Conservation (phyloP, 305 asterid species). For the Withania somnifera region DNA sequence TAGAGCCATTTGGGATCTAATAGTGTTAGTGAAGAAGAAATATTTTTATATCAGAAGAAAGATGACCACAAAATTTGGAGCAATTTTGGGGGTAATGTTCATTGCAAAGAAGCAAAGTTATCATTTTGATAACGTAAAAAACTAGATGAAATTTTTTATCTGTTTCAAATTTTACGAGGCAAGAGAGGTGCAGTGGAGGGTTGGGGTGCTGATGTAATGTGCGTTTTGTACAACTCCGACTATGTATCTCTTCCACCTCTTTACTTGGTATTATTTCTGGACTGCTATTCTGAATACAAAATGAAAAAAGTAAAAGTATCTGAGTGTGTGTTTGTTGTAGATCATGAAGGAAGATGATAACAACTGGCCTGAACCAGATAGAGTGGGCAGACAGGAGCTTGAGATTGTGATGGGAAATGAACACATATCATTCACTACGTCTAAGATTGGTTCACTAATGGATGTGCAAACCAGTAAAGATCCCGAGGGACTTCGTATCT, state of each 20-base stretch:
- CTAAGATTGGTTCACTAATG: slow-evolving; percentile 92
- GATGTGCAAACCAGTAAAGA: slow-evolving; percentile 92
- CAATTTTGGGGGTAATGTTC: not conserved
- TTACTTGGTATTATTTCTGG: not conserved
- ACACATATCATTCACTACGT: slow-evolving; percentile 89
- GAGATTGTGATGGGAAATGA: slow-evolving; percentile 97
- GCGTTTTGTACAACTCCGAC: not conserved
- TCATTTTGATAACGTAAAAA: not conserved
- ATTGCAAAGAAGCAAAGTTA: not conserved
- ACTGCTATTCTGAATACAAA: not conserved
- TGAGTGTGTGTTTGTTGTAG: slow-evolving; percentile 15
- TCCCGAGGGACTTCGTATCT: slow-evolving; percentile 84
- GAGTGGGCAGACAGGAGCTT: slow-evolving; percentile 94
- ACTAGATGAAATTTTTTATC: not conserved
- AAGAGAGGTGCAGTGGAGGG: not conserved
- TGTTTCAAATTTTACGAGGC: too few species aligned
- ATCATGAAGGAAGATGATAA: slow-evolving; percentile 95
- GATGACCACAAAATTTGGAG: not conserved
- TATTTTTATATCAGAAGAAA: not conserved
- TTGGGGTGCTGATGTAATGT: not conserved
- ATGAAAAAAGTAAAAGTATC: not conserved
- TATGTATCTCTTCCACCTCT: not conserved
- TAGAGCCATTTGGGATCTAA: not conserved
- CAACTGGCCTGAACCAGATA: slow-evolving; percentile 97
- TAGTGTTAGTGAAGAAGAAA: not conserved